Evolutionary conservation across 176 grass and related monocot genomes (phyloP).

Genomic region (Typha latifolia): DNA sequence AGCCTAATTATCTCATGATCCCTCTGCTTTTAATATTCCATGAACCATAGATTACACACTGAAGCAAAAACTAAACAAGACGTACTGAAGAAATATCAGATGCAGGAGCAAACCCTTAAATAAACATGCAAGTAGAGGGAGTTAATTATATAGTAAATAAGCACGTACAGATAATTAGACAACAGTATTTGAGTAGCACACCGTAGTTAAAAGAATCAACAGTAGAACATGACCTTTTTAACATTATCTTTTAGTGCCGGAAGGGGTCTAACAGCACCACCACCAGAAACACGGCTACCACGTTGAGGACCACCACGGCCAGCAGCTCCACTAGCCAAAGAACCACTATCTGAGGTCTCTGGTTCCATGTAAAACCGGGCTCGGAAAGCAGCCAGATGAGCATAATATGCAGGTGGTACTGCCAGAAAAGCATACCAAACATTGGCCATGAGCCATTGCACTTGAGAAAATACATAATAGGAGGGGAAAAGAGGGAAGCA

Average conservation of each 20-base stretch:
- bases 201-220: conserved; percentile 15
- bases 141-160: neutral
- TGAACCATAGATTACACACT: no score
- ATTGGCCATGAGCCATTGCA: no score
- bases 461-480: neutral
- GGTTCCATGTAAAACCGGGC: no score
- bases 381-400: conserved; percentile 80
- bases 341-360: conserved; percentile 53
- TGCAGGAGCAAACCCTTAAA: no score
- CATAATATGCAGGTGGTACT: conserved; percentile 89
- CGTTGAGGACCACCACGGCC: conserved; percentile 21
- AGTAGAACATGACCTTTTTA: conserved; percentile 91
- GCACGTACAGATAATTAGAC: neutral
- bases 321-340: conserved; percentile 24
- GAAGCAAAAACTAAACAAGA: no score
- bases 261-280: conserved; percentile 56
- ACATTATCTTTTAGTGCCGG: conserved; percentile 75
- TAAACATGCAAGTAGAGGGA: neutral
- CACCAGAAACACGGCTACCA: conserved; percentile 20
- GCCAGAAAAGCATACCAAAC: neutral
- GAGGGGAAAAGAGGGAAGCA: neutral
- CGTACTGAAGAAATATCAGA: no score
- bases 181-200: neutral
- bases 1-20: no score
- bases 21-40: no score